A percentile compares a stretch with the other conserved stretches of the same genome.
phyloP scores from a whole-genome alignment of 805 yeast species.

The Kazachstania africana region DNA sequence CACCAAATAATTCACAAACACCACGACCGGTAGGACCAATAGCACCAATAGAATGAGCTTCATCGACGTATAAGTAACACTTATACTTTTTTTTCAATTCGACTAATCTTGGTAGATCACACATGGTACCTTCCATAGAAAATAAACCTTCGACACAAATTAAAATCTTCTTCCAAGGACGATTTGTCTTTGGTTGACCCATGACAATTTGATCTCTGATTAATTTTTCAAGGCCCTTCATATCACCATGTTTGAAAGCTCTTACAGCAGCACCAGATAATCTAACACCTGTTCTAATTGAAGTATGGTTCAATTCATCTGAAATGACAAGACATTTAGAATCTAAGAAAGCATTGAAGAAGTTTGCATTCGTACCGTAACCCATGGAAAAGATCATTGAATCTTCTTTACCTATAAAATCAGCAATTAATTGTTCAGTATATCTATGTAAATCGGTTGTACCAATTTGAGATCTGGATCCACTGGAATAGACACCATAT shows the following conservation, averaged over 20 bases:
- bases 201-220: conserved; percentile 77
- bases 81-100: conserved; percentile 74
- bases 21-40: conserved; percentile 92
- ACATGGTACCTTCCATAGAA: conserved; percentile 87
- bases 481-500: conserved; percentile 69
- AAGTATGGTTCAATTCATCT: conserved; percentile 91
- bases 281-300: conserved; percentile 90
- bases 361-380: conserved; percentile 85
- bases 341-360: conserved; percentile 75
- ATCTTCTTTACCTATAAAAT: conserved; percentile 84
- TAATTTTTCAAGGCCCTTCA: conserved; percentile 63
- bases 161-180: conserved; percentile 87
- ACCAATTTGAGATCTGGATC: conserved; percentile 67
- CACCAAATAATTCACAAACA: conserved; percentile 83
- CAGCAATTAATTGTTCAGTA: conserved; percentile 70
- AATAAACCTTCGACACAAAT: conserved; percentile 87
- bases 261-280: conserved; percentile 87
- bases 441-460: conserved; percentile 59
- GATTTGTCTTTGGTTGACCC: conserved; percentile 89
- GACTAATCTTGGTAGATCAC: conserved; percentile 65
- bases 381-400: conserved; percentile 86
- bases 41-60: conserved; percentile 99
- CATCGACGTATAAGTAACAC: conserved; percentile 85
- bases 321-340: conserved; percentile 82
- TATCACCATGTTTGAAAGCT: conserved; percentile 86